These are phyloP conservation scores for Cinchona pubescens DNA, from an alignment of 257 asterid species.

Conservation along the genomic window DNA sequence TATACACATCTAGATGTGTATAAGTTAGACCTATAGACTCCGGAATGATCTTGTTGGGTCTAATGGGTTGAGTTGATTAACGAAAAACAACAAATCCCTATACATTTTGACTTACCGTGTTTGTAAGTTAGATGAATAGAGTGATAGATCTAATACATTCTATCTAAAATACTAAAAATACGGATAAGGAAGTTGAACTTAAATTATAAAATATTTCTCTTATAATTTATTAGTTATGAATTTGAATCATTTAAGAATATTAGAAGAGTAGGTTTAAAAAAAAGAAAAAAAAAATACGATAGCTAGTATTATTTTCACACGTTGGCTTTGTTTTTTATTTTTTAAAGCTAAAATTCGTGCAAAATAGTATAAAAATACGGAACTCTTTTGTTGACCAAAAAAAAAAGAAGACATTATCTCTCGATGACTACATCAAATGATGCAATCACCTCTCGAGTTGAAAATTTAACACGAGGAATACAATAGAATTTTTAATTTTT, in stretches of 20 bases:
- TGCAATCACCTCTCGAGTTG: neutral
- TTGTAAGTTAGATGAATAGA: neutral
- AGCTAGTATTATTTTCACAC: neutral
- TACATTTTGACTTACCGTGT: neutral
- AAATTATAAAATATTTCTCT: too few species aligned
- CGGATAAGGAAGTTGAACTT: too few species aligned
- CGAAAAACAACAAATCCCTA: neutral
- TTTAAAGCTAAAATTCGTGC: neutral
- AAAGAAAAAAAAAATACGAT: neutral
- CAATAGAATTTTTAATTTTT: neutral
- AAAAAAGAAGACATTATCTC: neutral
- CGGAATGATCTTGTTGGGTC: too few species aligned
- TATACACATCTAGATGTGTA: too few species aligned
- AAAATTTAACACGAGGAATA: conserved; percentile 1
- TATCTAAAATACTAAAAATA: neutral
- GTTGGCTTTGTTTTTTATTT: neutral
- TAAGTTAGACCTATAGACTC: too few species aligned
- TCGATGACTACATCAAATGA: neutral
- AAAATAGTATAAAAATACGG: neutral
- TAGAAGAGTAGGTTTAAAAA: neutral
- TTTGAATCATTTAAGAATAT: too few species aligned
- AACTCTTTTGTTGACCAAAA: neutral
- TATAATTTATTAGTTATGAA: too few species aligned
- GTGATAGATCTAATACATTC: conserved; percentile 4
- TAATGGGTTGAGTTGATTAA: neutral